Base-by-base conservation (phyloP, 2,329 filamentous ascomycete species). In the Alternaria triticimaculans region DNA sequence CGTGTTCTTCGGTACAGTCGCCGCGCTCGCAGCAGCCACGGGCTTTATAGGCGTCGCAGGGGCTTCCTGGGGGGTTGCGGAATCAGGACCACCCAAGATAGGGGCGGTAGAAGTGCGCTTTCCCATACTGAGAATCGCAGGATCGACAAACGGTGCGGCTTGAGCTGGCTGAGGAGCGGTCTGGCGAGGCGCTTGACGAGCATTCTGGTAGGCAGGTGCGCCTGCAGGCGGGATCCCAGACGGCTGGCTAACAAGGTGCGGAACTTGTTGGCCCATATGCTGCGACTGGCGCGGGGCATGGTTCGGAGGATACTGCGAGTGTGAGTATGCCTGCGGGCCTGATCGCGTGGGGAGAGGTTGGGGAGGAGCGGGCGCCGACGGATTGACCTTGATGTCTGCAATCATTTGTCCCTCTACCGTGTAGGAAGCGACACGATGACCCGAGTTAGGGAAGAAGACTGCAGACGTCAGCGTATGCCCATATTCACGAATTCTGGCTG, bases 71-170 rank as follows among this genome's bases (percentile, higher is more conserved):
- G 76, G 76, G 23, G 68, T 67, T 28, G 71, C 68, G 45, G 69
- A 58, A 30, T 70, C 60, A 14, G 70, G 45, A 43, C 73, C 72
- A 20, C 65, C 65, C 14, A 63, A 58, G 4, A 72, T 60, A 55
- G 68, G 69, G 30, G 68, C 67, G 18, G 71, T 50, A 73, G 77
- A 55, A 72, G 79, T 64, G 72, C 72, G 70, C 63, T 78, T 83
- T 20, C 79, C 79, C 76, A 92, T 87, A 75, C 92, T 94, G 49
- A 96, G 77, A 59, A 96, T 96, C 4, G 93, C 93, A 11, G 93
- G 93, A 72, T 96, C 93, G n/a, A 90, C 86, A 73, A 96, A 93
- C 0, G 71, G 60, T 28, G 84, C 72, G 21, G 69, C 59, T 44
- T 64, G 56, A 71, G 70, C 62, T 25, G 73, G 67, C 43, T 72